Conservation (phyloP, 139 green algal species). For the Prasinococcaceae sp. region DNA sequence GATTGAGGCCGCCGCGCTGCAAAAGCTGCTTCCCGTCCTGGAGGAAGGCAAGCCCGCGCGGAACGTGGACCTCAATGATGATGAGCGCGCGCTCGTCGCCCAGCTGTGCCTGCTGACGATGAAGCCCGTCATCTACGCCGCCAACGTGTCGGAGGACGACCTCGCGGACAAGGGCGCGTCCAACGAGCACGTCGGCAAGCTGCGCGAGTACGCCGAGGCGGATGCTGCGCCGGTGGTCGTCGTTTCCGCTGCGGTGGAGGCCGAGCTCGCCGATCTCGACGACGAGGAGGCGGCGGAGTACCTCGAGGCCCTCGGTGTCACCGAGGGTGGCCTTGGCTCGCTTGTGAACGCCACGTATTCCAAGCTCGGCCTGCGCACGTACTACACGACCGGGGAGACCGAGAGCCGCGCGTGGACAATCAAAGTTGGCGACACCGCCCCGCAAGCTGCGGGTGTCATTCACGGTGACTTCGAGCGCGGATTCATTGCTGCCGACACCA, state of each 20-base stretch:
- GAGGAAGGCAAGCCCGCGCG: constrained; percentile 57
- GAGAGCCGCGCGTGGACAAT: constrained; percentile 89
- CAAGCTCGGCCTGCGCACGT: constrained; percentile 81
- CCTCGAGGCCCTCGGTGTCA: constrained; percentile 63
- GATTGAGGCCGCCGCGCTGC: constrained; percentile 49
- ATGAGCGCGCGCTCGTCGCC: constrained; percentile 37
- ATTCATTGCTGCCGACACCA: constrained; percentile 87
- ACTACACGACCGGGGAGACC: constrained; percentile 95
- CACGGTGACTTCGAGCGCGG: constrained; percentile 87
- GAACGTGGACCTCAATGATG: constrained; percentile 46
- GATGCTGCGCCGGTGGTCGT: constrained; percentile 61
- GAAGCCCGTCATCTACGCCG: constrained; percentile 40
- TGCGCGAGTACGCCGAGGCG: constrained; percentile 39
- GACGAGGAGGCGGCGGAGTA: constrained; percentile 72
- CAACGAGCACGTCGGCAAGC: constrained; percentile 68
- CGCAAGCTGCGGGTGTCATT: constrained; percentile 79
- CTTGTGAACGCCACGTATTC: constrained; percentile 51
- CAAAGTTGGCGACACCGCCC: constrained; percentile 5
- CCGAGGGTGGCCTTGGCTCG: constrained; percentile 57
- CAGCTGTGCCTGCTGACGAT: constrained; percentile 28
- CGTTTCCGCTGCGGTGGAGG: constrained; percentile 70
- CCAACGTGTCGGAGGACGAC: constrained; percentile 84
- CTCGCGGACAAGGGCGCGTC: constrained; percentile 48
- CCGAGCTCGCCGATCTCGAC: constrained; percentile 80
- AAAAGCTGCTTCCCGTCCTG: constrained; percentile 39